Evolutionary conservation across 2,329 filamentous ascomycete species (phyloP), one percentile per base, ranked within the genome.

Genomic region (Colletotrichum tropicicola): DNA sequence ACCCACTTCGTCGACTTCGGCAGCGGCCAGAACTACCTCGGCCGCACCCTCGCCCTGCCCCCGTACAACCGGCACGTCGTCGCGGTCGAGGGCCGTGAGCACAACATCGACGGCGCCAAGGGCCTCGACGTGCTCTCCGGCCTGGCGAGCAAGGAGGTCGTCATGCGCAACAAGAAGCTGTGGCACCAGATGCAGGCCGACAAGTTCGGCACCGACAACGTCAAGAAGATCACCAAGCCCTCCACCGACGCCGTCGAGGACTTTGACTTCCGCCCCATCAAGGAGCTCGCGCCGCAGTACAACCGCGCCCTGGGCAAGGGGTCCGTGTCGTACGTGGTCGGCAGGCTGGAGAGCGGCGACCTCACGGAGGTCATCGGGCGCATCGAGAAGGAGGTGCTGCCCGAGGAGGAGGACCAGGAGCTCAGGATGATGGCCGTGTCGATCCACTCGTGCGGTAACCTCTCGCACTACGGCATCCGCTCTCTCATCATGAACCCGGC

Each of bases 1-100:
- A 92, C 93, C 0, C 94, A 98, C 79, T 89, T 97, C 63, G 91
- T 98, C 51, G 96, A 99, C 78, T 97, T 98, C 77, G 96, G 96
- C 27, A 97, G 94, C 56, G 96, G 96, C 0, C 95, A 98, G 76
- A 98, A 98, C 74, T 99, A 99, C 73, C 88, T 99, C 4, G 95
- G 96, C 1, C 87, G 96, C 47, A 92, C 93, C 1, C 83, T 99
- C 62, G 95, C 95, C 13, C 93, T 91, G 67, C 85, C 90, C 57
- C 94, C 94, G 1, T 97, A 97, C 79, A 92, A 94, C 72, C 89
- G 90, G 71, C 89, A 94, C 69, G 91, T 98, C 44, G 89, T 98
- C 58, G 96, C 95, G 1, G 93, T 99, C 32, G 96, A 99, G 78
- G 92, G 93, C 63, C 89, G 90, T 68, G 90, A 92, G 72, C 89